Evolutionary conservation across 371 early-diverging fungal species (phyloP), one percentile per base, ranked within the genome.

Genomic region (Mucor velutinosus): DNA sequence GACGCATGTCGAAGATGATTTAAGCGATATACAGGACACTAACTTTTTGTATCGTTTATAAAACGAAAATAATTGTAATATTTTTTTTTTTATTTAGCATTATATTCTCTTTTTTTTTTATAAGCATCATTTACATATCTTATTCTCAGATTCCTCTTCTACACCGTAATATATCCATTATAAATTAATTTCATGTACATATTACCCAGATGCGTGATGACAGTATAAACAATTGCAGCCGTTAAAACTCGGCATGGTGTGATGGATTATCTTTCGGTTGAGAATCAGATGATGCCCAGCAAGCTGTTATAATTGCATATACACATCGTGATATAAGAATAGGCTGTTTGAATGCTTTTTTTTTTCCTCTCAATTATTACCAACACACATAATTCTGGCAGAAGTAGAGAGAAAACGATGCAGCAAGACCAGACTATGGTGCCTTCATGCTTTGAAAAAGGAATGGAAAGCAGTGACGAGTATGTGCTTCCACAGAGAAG

Each of bases 11-110:
- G 70, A 74, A n/a, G 76, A 75, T 27, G 82, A 81, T 61, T 35
- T 79, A 6, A 79, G 76, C 21, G 82, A 81, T 70, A 64, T 57
- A n/a, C 74, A 81, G 64, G 82, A 78, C 41, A 62, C 69, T 25
- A 75, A 66, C 33, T 81, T 81, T 62, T 62, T 73, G n/a, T 81
- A 81, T 49, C 64, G 72, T n/a, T 60, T 76, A 12, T 81, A 73
- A 66, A 43, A 43, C 35, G 10, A 35, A 35, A 35, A 35, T 35
- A 35, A 35, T 43, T 43, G 43, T 43, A 43, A 43, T 17, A 43
- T 43, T 43, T n/a, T 41, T 15, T 43, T 43, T 7, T 43, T n/a
- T 43, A 43, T 43, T n/a, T 43, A 43, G 43, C 43, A 43, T 43
- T 6, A 30, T 30, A 30, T 30, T 30, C 6, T 30, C 30, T 30